Evolutionary conservation across 2,329 filamentous ascomycete genomes (phyloP).

Genomic region (Alternaria postmessia): DNA sequence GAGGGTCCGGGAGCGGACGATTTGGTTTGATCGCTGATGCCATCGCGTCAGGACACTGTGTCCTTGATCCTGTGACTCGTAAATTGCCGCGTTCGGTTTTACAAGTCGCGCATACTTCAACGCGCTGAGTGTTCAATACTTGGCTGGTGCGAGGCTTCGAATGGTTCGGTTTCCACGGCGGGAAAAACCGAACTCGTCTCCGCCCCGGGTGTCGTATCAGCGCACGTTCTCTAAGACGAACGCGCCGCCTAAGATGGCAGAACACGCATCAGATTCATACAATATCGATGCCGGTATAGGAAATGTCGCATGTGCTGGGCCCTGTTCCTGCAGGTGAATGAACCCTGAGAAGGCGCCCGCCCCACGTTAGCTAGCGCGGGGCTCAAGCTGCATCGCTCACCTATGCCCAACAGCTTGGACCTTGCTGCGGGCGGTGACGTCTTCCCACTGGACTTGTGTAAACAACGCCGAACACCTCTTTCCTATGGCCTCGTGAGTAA

Average conservation of each 20-base stretch:
- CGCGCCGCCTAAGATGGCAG: not conserved
- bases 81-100: not conserved
- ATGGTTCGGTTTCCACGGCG: no score
- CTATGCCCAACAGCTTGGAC: constrained; percentile 20
- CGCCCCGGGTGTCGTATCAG: not conserved
- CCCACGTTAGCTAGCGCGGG: constrained; percentile 22
- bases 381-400: constrained; percentile 11
- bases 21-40: not conserved
- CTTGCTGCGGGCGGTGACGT: constrained; percentile 31
- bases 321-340: constrained; percentile 17
- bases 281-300: not conserved
- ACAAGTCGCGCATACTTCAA: not conserved
- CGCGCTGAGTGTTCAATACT: not conserved
- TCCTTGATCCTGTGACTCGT: not conserved
- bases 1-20: not conserved
- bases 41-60: constrained; percentile 14
- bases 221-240: not conserved
- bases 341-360: constrained; percentile 10
- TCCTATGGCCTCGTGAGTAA: constrained; percentile 40
- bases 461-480: constrained; percentile 24
- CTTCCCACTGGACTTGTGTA: constrained; percentile 25
- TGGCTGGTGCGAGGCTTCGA: not conserved
- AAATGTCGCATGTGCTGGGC: constrained; percentile 2
- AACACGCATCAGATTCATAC: not conserved
- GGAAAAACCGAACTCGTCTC: not conserved